A percentile compares a stretch with the other conserved stretches of the same genome.
These are phyloP conservation scores for Scheffersomyces titani DNA, from an alignment of 1,139 yeast genomes.

Conservation along the genomic window DNA sequence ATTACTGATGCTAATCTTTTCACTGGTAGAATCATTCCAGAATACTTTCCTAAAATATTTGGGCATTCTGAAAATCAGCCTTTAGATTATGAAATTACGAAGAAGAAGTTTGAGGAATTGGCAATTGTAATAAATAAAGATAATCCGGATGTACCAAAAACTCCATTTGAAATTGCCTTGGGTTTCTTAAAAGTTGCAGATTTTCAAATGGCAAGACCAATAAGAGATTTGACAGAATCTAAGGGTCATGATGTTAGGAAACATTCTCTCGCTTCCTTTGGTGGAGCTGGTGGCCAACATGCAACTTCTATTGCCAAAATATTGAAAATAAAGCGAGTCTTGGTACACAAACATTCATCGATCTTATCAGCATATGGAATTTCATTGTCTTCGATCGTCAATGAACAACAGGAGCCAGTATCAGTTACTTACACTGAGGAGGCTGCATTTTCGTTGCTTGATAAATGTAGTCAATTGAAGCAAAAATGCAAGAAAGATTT, in stretches of 20 bases:
- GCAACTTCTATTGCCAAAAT: conserved; percentile 20
- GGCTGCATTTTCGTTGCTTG: conserved; percentile 12
- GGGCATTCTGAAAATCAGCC: conserved; percentile 54
- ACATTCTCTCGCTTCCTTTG: conserved; percentile 21
- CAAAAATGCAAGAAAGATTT: conserved; percentile 6
- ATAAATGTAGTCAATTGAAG: conserved; percentile 9
- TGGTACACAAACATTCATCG: conserved; percentile 22
- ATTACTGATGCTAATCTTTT: conserved; percentile 57
- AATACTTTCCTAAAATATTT: conserved; percentile 53
- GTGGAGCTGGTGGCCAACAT: conserved; percentile 27
- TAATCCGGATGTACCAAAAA: conserved; percentile 23
- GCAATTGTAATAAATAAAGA: conserved; percentile 44
- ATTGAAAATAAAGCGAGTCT: conserved; percentile 19
- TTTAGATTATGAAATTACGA: conserved; percentile 42
- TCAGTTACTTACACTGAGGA: conserved; percentile 10
- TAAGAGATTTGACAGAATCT: conserved; percentile 22
- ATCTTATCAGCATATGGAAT: conserved; percentile 24
- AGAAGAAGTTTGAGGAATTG: conserved; percentile 37
- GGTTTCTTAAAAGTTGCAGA: conserved; percentile 24
- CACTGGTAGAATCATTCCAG: conserved; percentile 51
- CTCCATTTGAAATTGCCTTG: conserved; percentile 20
- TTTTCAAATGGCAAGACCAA: conserved; percentile 23
- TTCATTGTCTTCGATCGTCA: conserved; percentile 19
- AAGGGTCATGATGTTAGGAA: conserved; percentile 22
- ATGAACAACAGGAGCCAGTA: conserved; percentile 21